phyloP scores from a whole-genome alignment of 768 basidiomycete species.

The Trametes cingulata region DNA sequence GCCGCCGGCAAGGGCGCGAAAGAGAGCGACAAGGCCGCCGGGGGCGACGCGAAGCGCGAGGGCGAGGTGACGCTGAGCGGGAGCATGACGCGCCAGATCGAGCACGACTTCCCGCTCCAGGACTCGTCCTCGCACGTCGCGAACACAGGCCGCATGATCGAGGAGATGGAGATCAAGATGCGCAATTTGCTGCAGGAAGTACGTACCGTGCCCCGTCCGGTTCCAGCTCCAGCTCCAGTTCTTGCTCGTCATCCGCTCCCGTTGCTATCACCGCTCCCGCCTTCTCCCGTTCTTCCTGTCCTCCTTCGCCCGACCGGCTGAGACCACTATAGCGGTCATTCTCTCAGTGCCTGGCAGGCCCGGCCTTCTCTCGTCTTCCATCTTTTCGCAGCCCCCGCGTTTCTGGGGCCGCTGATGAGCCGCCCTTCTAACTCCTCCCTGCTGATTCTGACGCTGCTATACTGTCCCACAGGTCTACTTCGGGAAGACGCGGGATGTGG shows the following conservation, averaged over 20 bases:
- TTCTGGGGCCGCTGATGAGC: neutral
- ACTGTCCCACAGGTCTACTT: constrained; percentile 71
- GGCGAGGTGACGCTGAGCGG: constrained; percentile 88
- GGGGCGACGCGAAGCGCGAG: constrained; percentile 55
- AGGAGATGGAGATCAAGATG: constrained; percentile 99
- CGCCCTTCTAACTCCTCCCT: neutral
- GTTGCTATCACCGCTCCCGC: neutral
- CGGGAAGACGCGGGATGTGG: constrained; percentile 94
- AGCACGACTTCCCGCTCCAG: constrained; percentile 83
- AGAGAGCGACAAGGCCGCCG: constrained; percentile 30
- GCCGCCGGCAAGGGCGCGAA: constrained; percentile 6
- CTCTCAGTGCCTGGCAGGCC: neutral
- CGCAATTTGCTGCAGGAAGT: constrained; percentile 91
- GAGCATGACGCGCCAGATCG: constrained; percentile 93
- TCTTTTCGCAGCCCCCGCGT: neutral
- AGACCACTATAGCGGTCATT: neutral
- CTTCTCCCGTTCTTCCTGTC: neutral
- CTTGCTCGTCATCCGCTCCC: neutral
- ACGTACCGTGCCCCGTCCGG: constrained; percentile 16
- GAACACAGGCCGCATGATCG: constrained; percentile 94
- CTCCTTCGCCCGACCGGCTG: neutral
- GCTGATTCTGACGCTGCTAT: constrained; percentile 7
- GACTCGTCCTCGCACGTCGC: constrained; percentile 83
- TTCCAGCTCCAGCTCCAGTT: neutral
- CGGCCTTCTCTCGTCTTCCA: neutral